phyloP scores from a whole-genome alignment of 75 land plant species.

The Pinus tabuliformis region DNA sequence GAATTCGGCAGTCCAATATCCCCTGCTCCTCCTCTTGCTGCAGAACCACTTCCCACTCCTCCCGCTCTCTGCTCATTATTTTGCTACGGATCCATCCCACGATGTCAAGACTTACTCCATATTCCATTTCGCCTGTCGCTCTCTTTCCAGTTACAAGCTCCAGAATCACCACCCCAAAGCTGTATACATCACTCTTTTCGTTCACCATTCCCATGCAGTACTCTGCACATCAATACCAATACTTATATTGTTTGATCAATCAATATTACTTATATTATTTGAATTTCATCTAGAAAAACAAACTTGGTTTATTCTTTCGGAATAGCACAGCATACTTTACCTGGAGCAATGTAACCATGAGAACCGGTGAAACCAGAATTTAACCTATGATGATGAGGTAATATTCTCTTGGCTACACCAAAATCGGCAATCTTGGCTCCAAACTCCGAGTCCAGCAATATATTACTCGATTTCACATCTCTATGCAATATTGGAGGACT shows the following conservation, averaged over 20 bases:
- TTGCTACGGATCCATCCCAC: conserved; percentile 12
- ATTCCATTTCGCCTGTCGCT: conserved; percentile 10
- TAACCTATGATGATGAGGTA: no score
- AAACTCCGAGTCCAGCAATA: conserved; percentile 46
- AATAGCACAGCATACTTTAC: background rate
- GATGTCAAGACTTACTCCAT: background rate
- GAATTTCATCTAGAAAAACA: no score
- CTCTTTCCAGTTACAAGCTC: conserved; percentile 66
- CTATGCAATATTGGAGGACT: conserved; percentile 57
- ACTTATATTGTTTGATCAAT: background rate
- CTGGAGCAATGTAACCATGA: no score
- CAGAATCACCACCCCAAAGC: conserved; percentile 68
- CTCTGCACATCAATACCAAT: conserved; percentile 6
- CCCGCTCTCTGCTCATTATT: no score
- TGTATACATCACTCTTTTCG: conserved; percentile 56
- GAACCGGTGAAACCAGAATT: no score
- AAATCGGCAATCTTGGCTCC: conserved; percentile 61
- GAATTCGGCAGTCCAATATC: conserved; percentile 1
- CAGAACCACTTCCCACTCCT: background rate
- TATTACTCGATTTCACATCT: conserved; percentile 75
- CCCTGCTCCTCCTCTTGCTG: background rate
- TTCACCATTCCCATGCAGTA: conserved; percentile 12
- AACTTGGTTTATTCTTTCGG: no score
- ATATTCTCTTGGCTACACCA: conserved; percentile 43
- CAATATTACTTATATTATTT: no score